phyloP scores from a whole-genome alignment of 768 basidiomycete species.

The Trametes coccinea region DNA sequence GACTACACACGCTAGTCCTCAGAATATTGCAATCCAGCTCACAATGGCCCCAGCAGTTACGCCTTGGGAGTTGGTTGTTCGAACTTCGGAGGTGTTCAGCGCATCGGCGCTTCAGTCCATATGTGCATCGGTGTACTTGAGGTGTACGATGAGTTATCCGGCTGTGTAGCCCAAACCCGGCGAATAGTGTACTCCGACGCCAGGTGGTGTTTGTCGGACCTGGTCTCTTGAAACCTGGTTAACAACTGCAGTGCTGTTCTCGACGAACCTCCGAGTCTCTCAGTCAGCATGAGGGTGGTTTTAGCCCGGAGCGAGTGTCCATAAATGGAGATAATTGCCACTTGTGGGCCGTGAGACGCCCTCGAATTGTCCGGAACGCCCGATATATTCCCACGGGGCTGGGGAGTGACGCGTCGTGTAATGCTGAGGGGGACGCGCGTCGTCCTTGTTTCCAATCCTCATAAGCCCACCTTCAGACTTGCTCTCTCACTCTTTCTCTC shows the following conservation, averaged over 20 bases:
- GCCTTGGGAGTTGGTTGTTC: too few relatives aligned
- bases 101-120: too few relatives aligned
- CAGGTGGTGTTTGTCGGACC: too few relatives aligned
- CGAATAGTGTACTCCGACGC: too few relatives aligned
- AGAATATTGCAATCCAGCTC: too few relatives aligned
- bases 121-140: too few relatives aligned
- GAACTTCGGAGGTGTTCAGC: too few relatives aligned
- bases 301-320: not conserved
- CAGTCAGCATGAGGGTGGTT: not conserved
- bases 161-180: too few relatives aligned
- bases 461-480: slow-evolving; percentile 22
- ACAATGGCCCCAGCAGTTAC: too few relatives aligned
- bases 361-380: slow-evolving; percentile 28
- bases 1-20: too few relatives aligned
- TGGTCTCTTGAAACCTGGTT: too few relatives aligned
- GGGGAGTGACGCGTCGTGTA: slow-evolving; percentile 24
- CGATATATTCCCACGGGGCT: slow-evolving; percentile 22
- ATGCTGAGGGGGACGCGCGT: slow-evolving; percentile 33
- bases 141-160: too few relatives aligned
- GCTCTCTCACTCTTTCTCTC: slow-evolving; percentile 17
- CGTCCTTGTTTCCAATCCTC: slow-evolving; percentile 27
- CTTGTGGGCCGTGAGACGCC: slow-evolving; percentile 19
- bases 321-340: not conserved
- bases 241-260: not conserved
- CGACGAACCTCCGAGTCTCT: not conserved